A percentile compares a stretch with the other conserved stretches of the same genome.
phyloP scores from a whole-genome alignment of 345 rosid species.

The Salix caprea region DNA sequence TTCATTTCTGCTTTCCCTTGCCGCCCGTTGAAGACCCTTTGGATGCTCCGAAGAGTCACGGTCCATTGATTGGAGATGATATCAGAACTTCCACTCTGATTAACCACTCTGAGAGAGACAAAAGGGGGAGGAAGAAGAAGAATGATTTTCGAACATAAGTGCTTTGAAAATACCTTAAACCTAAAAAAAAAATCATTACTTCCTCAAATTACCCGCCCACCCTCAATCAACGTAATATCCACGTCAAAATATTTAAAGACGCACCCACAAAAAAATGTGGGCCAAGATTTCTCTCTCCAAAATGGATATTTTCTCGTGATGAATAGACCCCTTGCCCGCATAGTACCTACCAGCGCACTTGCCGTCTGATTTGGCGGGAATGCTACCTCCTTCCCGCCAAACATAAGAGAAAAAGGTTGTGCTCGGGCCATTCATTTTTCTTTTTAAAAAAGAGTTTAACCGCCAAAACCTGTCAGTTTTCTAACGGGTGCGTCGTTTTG shows the following conservation, averaged over 20 bases:
- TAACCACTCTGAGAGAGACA: too few relatives aligned
- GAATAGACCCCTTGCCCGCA: constrained; percentile 12
- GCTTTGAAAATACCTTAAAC: background rate
- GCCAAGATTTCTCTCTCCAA: constrained; percentile 7
- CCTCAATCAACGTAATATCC: constrained; percentile 14
- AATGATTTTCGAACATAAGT: background rate
- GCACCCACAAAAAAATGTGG: background rate
- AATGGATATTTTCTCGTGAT: constrained; percentile 26
- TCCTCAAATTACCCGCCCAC: constrained; percentile 6
- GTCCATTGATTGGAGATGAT: background rate
- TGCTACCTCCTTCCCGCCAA: constrained; percentile 32
- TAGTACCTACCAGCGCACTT: constrained; percentile 5
- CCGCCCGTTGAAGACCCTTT: constrained; percentile 26
- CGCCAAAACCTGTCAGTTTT: background rate
- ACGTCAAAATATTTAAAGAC: constrained; percentile 8
- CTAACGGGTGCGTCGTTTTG: background rate
- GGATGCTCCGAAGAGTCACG: constrained; percentile 27
- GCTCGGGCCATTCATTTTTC: background rate
- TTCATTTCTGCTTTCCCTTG: background rate
- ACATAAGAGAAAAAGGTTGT: background rate
- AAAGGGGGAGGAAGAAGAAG: too few relatives aligned
- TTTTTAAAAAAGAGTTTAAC: background rate
- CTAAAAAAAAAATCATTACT: background rate
- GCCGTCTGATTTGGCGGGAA: constrained; percentile 47
- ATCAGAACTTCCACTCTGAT: background rate